Evolutionary conservation across 2,329 filamentous ascomycete species (phyloP).

Genomic region (Chrysoporthe austroafricana): DNA sequence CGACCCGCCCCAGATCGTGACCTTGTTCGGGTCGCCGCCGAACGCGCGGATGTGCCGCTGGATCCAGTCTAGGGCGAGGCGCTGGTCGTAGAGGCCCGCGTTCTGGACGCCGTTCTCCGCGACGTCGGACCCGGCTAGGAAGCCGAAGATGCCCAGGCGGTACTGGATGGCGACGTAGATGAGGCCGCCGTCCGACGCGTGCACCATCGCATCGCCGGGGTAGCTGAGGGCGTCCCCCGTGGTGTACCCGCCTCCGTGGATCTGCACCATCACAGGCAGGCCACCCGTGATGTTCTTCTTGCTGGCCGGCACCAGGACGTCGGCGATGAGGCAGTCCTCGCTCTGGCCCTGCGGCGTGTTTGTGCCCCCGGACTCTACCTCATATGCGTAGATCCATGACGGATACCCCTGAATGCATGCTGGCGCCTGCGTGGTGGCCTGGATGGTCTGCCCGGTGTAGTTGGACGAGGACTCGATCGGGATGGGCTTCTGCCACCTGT

Average conservation of each 20-base stretch:
- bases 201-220: slow-evolving; percentile 18
- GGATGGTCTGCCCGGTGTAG: slow-evolving; percentile 19
- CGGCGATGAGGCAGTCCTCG: slow-evolving; percentile 42
- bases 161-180: slow-evolving; percentile 66
- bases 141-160: slow-evolving; percentile 64
- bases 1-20: slow-evolving; percentile 63
- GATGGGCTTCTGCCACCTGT: slow-evolving; percentile 16
- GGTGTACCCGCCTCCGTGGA: slow-evolving; percentile 30
- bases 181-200: slow-evolving; percentile 35
- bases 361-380: not conserved
- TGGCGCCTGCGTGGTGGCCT: slow-evolving; percentile 10
- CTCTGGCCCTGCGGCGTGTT: slow-evolving; percentile 24
- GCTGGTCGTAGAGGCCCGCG: slow-evolving; percentile 66
- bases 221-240: slow-evolving; percentile 11
- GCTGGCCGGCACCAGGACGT: slow-evolving; percentile 37
- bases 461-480: slow-evolving; percentile 17
- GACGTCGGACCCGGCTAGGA: slow-evolving; percentile 61
- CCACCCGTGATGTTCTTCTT: slow-evolving; percentile 24
- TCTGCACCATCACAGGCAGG: slow-evolving; percentile 28
- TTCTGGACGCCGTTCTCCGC: slow-evolving; percentile 61
- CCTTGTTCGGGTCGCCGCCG: slow-evolving; percentile 60
- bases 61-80: slow-evolving; percentile 64
- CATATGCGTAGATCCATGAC: not conserved
- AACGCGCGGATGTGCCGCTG: slow-evolving; percentile 61
- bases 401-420: slow-evolving; percentile 12